These are phyloP conservation scores for Alisma plantagoaquatica DNA, from an alignment of 106 monocot species.

Conservation along the genomic window DNA sequence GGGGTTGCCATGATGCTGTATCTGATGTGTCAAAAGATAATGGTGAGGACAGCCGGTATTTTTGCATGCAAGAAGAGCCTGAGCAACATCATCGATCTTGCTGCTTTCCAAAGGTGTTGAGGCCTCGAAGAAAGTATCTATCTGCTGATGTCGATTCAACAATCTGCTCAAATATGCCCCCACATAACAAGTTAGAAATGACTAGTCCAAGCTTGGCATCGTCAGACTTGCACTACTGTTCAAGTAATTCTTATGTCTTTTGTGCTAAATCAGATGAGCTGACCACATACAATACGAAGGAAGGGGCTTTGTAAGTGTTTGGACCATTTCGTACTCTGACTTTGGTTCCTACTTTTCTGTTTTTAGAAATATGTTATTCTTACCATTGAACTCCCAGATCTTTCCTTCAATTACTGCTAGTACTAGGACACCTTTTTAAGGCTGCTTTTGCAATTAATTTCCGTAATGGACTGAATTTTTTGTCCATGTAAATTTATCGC, in stretches of 20 bases:
- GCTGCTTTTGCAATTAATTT: too few relatives aligned
- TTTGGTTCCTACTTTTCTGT: too few relatives aligned
- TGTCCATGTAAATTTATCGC: too few relatives aligned
- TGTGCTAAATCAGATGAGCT: slow-evolving; percentile 36
- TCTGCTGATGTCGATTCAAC: slow-evolving; percentile 30
- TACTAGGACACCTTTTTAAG: too few relatives aligned
- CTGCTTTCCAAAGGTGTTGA: slow-evolving; percentile 59
- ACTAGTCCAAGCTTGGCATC: slow-evolving; percentile 33
- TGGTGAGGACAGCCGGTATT: slow-evolving; percentile 17
- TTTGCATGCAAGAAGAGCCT: slow-evolving; percentile 34
- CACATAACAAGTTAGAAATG: slow-evolving; percentile 39
- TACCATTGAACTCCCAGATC: too few relatives aligned
- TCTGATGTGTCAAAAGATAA: slow-evolving; percentile 19
- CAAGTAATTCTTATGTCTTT: slow-evolving; percentile 33
- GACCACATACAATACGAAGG: slow-evolving; percentile 27
- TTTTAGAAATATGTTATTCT: too few relatives aligned
- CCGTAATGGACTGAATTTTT: too few relatives aligned
- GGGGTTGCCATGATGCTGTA: background rate
- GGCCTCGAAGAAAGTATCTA: slow-evolving; percentile 41
- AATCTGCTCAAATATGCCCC: slow-evolving; percentile 35
- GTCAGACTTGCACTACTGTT: slow-evolving; percentile 41
- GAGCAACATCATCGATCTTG: slow-evolving; percentile 41
- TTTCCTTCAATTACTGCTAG: background rate
- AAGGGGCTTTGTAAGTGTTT: slow-evolving; percentile 44
- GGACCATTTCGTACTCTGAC: too few relatives aligned